These are phyloP conservation scores for Paramecium sexaurelia DNA, from an alignment of 73 alveolate genomes.

Conservation along the genomic window DNA sequence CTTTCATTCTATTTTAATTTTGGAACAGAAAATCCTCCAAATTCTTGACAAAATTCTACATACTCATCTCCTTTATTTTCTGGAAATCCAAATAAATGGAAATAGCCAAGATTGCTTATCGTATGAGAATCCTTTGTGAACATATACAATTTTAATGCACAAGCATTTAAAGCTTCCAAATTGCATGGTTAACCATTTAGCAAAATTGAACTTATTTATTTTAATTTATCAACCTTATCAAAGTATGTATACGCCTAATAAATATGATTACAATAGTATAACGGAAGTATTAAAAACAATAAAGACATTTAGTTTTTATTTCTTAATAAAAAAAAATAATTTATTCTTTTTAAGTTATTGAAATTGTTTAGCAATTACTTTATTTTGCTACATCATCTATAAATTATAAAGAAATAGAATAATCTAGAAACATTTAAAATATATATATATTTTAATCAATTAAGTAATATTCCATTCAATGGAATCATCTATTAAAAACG, in stretches of 20 bases:
- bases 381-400: not conserved
- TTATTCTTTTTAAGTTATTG: too few species aligned
- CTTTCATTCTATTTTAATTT: not conserved
- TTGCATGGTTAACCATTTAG: not conserved
- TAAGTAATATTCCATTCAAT: not conserved
- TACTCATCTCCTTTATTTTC: not conserved
- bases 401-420: not conserved
- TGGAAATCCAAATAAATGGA: constrained; percentile 5
- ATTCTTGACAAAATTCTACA: not conserved
- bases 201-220: not conserved
- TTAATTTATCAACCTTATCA: not conserved
- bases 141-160: not conserved
- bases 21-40: constrained; percentile 1
- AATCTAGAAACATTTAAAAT: not conserved
- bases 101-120: not conserved
- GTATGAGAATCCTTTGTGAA: not conserved
- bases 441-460: not conserved
- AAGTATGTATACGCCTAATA: not conserved
- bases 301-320: too few species aligned
- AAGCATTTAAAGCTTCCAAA: not conserved
- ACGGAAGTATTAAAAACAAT: too few species aligned
- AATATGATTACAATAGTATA: not conserved
- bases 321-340: too few species aligned
- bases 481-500: not conserved
- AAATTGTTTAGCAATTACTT: too few species aligned